phyloP scores from a whole-genome alignment of 2,329 filamentous ascomycete species.

The Trichoderma sp. region DNA sequence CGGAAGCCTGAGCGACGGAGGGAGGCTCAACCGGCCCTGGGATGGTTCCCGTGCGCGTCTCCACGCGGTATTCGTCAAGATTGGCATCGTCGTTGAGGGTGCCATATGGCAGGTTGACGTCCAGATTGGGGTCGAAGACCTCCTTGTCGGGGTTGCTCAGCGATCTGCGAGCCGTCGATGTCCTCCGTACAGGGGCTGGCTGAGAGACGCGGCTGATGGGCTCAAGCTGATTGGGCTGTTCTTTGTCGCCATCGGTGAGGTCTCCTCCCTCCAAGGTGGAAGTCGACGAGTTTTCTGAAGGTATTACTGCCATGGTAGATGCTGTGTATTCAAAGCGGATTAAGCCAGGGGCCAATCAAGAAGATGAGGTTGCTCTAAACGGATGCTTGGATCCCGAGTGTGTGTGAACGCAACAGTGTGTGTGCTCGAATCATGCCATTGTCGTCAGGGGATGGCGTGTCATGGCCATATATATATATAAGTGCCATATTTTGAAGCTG shows the following conservation, averaged over 20 bases:
- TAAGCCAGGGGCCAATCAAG: neutral
- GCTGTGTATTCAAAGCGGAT: neutral
- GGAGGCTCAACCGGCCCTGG: conserved; percentile 43
- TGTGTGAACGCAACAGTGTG: neutral
- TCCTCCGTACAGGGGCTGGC: neutral
- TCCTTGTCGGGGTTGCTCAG: conserved; percentile 37
- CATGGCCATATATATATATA: conserved; percentile 14
- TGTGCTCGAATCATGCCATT: conserved; percentile 22
- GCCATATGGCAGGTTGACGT: conserved; percentile 64
- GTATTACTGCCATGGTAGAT: conserved; percentile 1
- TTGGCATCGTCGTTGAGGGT: conserved; percentile 62
- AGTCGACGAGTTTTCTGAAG: conserved; percentile 1
- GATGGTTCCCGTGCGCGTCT: conserved; percentile 64
- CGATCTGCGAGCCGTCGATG: conserved; percentile 3
- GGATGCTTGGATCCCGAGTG: neutral
- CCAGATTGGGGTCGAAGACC: conserved; percentile 43
- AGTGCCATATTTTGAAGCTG: neutral
- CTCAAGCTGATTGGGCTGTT: neutral
- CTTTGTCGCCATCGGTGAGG: neutral
- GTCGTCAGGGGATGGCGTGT: conserved; percentile 7
- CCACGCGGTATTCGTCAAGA: conserved; percentile 66
- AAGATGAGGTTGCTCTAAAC: neutral
- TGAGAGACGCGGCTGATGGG: conserved; percentile 5
- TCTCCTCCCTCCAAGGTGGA: conserved; percentile 4
- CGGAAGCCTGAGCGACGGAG: conserved; percentile 28